A percentile compares a stretch with the other conserved stretches of the same genome.
These are phyloP conservation scores for Tolypocladium paradoxum DNA, from an alignment of 2,329 filamentous ascomycete genomes.

Conservation along the genomic window DNA sequence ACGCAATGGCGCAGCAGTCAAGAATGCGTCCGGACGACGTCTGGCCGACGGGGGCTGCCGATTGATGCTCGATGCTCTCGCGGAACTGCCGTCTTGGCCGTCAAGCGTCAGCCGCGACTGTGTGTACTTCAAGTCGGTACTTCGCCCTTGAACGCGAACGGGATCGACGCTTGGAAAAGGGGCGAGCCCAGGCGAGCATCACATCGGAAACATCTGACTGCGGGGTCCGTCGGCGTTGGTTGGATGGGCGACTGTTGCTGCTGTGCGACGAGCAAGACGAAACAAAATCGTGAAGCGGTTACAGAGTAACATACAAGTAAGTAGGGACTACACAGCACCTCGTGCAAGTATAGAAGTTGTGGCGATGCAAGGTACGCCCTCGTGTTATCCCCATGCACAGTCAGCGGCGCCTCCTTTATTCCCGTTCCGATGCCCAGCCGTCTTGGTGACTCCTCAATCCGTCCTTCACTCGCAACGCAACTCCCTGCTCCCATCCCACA, in stretches of 20 bases:
- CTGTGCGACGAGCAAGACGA: not conserved
- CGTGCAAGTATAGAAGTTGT: not conserved
- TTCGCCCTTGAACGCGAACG: too few species aligned
- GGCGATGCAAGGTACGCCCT: not conserved
- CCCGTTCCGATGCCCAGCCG: not conserved
- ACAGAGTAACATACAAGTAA: too few species aligned
- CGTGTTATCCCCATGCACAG: not conserved
- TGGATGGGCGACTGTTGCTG: not conserved
- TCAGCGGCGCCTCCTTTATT: not conserved
- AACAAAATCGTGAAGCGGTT: not conserved
- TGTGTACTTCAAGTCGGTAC: too few species aligned
- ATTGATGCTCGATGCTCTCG: not conserved
- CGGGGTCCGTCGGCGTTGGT: not conserved
- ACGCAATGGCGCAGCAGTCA: not conserved
- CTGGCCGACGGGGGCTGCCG: too few species aligned
- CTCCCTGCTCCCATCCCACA: not conserved
- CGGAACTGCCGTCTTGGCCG: not conserved
- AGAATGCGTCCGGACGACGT: too few species aligned
- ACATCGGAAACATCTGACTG: not conserved
- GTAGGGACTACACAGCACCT: too few species aligned
- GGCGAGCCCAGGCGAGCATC: not conserved
- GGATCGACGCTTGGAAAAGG: not conserved
- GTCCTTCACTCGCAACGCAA: not conserved
- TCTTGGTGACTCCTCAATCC: not conserved
- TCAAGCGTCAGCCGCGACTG: not conserved